These are phyloP conservation scores for Neocatenulostroma microsporum DNA, from an alignment of 2,329 filamentous ascomycete species.

Conservation along the genomic window DNA sequence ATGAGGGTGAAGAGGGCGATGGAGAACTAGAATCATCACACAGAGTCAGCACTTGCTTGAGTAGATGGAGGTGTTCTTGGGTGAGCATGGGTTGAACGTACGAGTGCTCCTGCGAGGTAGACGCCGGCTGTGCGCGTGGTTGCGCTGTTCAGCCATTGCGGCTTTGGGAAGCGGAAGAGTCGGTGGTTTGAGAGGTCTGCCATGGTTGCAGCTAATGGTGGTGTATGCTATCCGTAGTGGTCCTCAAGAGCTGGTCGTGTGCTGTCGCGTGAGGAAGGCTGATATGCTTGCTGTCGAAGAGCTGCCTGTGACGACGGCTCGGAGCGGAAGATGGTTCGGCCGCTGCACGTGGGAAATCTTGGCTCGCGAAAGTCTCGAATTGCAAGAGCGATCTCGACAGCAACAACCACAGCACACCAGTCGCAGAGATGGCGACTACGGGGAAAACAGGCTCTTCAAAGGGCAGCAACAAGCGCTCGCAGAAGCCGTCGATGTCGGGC, in stretches of 20 bases:
- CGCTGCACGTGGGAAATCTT: background rate
- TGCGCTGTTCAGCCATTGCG: conserved; percentile 59
- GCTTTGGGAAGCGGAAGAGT: conserved; percentile 60
- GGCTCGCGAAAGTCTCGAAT: no score
- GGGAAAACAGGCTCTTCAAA: conserved; percentile 9
- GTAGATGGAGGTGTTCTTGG: no score
- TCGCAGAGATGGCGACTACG: conserved; percentile 9
- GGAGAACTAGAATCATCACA: conserved; percentile 59
- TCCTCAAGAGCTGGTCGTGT: background rate
- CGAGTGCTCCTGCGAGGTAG: conserved; percentile 58
- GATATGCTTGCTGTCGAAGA: background rate
- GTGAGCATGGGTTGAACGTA: conserved; percentile 33
- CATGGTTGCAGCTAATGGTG: background rate
- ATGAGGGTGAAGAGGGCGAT: conserved; percentile 63
- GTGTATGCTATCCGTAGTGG: background rate
- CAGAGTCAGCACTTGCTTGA: no score
- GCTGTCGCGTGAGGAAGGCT: conserved; percentile 1
- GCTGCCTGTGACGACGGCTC: no score
- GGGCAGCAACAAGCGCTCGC: conserved; percentile 11
- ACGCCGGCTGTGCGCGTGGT: conserved; percentile 57
- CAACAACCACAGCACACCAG: background rate
- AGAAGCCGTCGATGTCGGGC: conserved; percentile 8
- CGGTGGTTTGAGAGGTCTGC: conserved; percentile 33
- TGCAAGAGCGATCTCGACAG: background rate
- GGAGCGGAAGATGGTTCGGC: background rate